These are phyloP conservation scores for Monoraphidium neglectum DNA, from an alignment of 139 green algal species.

Conservation along the genomic window DNA sequence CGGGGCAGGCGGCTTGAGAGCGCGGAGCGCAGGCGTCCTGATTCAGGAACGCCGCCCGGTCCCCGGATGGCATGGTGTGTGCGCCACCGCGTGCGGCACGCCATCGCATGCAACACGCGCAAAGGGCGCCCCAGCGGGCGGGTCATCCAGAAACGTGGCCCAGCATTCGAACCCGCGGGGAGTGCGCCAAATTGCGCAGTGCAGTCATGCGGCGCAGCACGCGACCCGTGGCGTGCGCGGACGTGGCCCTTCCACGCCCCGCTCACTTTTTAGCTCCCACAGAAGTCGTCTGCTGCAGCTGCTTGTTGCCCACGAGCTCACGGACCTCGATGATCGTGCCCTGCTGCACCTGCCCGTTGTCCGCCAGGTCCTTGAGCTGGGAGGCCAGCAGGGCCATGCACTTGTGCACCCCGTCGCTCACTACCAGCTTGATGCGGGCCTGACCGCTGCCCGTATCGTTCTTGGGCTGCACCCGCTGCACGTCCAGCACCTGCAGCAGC, in stretches of 20 bases:
- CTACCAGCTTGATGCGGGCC: slow-evolving; percentile 23
- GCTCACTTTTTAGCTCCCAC: slow-evolving; percentile 25
- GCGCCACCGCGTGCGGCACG: no score
- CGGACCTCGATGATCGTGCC: slow-evolving; percentile 61
- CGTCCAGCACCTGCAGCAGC: slow-evolving; percentile 19
- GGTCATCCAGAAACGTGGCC: no score
- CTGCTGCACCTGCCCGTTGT: slow-evolving; percentile 38
- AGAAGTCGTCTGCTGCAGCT: slow-evolving; percentile 6
- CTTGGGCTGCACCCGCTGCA: slow-evolving; percentile 29
- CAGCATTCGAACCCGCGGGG: no score
- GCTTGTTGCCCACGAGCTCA: slow-evolving; percentile 70
- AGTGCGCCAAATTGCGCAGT: no score
- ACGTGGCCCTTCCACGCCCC: not conserved
- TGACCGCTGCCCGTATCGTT: not conserved
- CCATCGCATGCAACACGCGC: no score
- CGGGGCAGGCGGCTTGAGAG: no score
- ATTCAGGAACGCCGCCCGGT: no score
- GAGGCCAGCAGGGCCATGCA: slow-evolving; percentile 77
- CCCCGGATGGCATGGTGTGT: no score
- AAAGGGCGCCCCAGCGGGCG: no score
- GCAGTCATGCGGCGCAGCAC: no score
- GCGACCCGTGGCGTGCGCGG: no score
- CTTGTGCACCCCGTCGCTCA: slow-evolving; percentile 38
- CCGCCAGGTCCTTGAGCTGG: slow-evolving; percentile 72
- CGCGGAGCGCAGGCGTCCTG: no score